These are phyloP conservation scores for Strobilomyces dryophilus DNA, from an alignment of 768 basidiomycete species.

Conservation along the genomic window DNA sequence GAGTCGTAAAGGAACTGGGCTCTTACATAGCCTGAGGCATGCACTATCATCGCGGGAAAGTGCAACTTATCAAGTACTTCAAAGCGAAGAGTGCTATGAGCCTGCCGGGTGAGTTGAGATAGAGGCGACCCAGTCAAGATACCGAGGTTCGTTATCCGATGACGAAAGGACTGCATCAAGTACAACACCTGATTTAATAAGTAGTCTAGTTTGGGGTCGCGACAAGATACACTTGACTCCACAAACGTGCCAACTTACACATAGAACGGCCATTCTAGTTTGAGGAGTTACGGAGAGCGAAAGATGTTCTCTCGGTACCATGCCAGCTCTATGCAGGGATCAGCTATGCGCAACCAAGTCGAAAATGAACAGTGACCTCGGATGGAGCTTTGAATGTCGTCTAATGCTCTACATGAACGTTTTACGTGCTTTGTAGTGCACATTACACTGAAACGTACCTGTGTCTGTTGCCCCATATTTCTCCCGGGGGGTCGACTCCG, in stretches of 20 bases:
- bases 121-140: not conserved
- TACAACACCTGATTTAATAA: not conserved
- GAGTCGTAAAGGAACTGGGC: no score
- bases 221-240: not conserved
- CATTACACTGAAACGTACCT: slow-evolving; percentile 40
- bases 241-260: not conserved
- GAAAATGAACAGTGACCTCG: slow-evolving; percentile 40
- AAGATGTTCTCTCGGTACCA: slow-evolving; percentile 82
- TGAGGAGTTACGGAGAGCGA: slow-evolving; percentile 25
- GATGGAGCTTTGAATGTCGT: slow-evolving; percentile 78
- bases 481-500: slow-evolving; percentile 16
- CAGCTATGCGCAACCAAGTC: not conserved
- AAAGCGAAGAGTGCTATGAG: no score
- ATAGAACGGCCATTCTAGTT: not conserved
- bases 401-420: slow-evolving; percentile 56
- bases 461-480: slow-evolving; percentile 43
- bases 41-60: not conserved
- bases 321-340: slow-evolving; percentile 53
- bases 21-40: no score
- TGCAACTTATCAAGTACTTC: no score
- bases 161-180: not conserved
- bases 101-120: not conserved
- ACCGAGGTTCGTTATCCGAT: no score
- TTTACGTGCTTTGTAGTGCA: not conserved
- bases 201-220: not conserved